phyloP scores from a whole-genome alignment of 352 stramenopile genomes.

The Thalassiosira hispida region DNA sequence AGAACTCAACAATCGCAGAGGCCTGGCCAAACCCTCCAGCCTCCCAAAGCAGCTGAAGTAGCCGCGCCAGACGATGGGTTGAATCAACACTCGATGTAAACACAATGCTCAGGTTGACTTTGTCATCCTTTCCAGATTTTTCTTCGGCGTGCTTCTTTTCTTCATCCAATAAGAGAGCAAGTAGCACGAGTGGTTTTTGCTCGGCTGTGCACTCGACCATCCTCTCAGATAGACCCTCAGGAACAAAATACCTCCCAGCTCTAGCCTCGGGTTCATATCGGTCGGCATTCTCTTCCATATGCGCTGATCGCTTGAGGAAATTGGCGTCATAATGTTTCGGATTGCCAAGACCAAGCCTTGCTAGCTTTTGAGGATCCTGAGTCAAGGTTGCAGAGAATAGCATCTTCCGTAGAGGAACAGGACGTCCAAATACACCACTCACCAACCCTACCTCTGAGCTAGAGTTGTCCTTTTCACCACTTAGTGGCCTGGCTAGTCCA shows the following conservation, averaged over 20 bases:
- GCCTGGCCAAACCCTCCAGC: constrained; percentile 51
- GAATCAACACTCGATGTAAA: constrained; percentile 97
- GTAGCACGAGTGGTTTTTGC: constrained; percentile 94
- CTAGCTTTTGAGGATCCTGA: constrained; percentile 95
- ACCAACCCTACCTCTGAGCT: constrained; percentile 17
- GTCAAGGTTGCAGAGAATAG: constrained; percentile 98
- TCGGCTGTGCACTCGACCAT: constrained; percentile 92
- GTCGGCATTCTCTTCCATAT: constrained; percentile 82
- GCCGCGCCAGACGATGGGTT: constrained; percentile 92
- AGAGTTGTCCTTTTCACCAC: constrained; percentile 13
- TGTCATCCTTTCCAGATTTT: constrained; percentile 10
- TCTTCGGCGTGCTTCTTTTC: constrained; percentile 15
- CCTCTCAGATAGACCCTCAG: constrained; percentile 85
- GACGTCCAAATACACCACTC: constrained; percentile 33
- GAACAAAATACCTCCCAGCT: constrained; percentile 77
- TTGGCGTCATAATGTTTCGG: constrained; percentile 90
- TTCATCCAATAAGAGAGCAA: constrained; percentile 90
- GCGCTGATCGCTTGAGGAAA: constrained; percentile 34
- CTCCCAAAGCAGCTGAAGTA: constrained; percentile 90
- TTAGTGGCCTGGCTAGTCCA: constrained; percentile 13
- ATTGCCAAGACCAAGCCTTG: constrained; percentile 93
- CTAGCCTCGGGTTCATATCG: constrained; percentile 52
- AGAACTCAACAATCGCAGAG: constrained; percentile 72
- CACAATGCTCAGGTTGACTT: constrained; percentile 89
- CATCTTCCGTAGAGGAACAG: constrained; percentile 91